Conservation (phyloP, 345 rosid species). For the Gynandropsis gynandra region DNA sequence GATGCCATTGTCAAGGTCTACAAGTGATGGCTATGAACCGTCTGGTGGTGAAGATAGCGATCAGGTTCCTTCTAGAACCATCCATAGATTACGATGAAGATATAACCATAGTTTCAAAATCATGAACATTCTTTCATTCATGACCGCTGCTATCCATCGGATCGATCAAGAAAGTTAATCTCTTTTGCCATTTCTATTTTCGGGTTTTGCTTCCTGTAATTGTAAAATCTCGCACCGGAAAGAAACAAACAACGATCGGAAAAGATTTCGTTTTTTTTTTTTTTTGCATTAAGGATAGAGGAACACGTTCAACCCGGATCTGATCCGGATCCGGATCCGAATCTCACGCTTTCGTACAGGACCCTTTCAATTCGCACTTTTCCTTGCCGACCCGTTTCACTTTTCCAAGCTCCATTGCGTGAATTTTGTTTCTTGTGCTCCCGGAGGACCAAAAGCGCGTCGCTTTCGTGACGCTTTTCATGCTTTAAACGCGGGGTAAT, state of each 20-base stretch:
- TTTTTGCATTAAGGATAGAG: no score
- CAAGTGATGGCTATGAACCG: slow-evolving; percentile 93
- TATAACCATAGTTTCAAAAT: slow-evolving; percentile 14
- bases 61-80: slow-evolving; percentile 67
- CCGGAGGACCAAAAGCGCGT: slow-evolving; percentile 5
- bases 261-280: background rate
- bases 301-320: no score
- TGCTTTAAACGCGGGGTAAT: slow-evolving; percentile 4
- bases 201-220: background rate
- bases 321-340: no score
- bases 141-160: slow-evolving; percentile 3
- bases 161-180: slow-evolving; percentile 9
- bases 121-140: slow-evolving; percentile 4
- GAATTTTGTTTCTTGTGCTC: slow-evolving; percentile 12
- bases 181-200: slow-evolving; percentile 4
- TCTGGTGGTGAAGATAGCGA: slow-evolving; percentile 99
- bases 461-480: slow-evolving; percentile 11
- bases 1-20: slow-evolving; percentile 79
- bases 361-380: slow-evolving; percentile 7
- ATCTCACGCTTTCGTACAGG: slow-evolving; percentile 5
- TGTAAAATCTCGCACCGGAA: background rate
- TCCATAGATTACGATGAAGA: slow-evolving; percentile 44
- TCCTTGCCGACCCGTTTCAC: background rate
- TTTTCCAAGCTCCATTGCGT: slow-evolving; percentile 20
- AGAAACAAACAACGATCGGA: background rate